Evolutionary conservation across 768 basidiomycete genomes (phyloP).

Genomic region (Xerocomellus dryophilus): DNA sequence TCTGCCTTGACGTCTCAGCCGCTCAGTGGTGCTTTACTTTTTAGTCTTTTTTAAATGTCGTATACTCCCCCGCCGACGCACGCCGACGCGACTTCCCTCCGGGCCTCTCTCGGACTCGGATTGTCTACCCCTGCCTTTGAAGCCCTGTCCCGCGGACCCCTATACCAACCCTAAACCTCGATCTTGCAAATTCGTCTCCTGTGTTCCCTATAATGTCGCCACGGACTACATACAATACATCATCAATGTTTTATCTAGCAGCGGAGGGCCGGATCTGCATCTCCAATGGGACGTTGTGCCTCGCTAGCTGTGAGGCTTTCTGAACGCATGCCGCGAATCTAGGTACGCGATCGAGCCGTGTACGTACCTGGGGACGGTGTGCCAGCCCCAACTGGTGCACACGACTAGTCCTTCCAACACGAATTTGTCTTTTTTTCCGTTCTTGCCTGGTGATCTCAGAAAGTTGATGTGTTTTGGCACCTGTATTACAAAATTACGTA

Average conservation of each 20-base stretch:
- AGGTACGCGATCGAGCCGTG: too few species aligned
- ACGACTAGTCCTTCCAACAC: not conserved
- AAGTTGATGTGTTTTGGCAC: too few species aligned
- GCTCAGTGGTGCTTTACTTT: not conserved
- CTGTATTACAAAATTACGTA: too few species aligned
- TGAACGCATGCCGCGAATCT: not conserved
- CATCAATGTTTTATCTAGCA: not conserved
- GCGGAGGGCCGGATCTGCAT: not conserved
- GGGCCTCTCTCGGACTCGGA: not conserved
- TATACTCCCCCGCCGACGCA: conserved; percentile 3
- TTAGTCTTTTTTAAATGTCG: conserved; percentile 1
- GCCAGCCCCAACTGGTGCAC: not conserved
- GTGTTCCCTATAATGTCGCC: not conserved
- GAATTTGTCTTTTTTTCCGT: not conserved
- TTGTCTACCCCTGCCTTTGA: not conserved
- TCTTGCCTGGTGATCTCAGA: not conserved
- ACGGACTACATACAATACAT: conserved; percentile 7
- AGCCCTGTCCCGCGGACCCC: not conserved
- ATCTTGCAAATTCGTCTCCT: conserved; percentile 1
- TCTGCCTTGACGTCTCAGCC: conserved; percentile 3
- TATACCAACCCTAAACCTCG: not conserved
- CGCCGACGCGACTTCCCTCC: not conserved
- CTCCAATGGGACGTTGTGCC: not conserved
- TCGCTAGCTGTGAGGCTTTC: not conserved
- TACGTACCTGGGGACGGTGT: not conserved